Base-by-base conservation (phyloP, 192 early-diverging fungal genomes). In the Coemansia sp. region DNA sequence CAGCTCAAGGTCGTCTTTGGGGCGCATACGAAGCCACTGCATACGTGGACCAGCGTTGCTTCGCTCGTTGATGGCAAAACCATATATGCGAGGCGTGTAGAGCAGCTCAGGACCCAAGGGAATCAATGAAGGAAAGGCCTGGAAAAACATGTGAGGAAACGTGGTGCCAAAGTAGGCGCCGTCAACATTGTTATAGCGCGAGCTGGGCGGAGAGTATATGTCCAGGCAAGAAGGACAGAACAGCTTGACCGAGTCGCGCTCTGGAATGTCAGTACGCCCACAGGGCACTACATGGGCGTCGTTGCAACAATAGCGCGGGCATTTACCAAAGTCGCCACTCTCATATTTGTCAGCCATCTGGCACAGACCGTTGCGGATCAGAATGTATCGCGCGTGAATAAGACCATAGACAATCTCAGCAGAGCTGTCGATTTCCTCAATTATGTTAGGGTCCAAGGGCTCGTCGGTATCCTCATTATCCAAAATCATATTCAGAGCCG, bases 121-220 rank as follows among this genome's bases (percentile, higher is more conserved):
- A 13, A 90, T 76, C 41, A 93, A 69, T 42, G 92, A 87, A 0
- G 94, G 91, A 84, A 90, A 97, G 9, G 90, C 89, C 77, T 93
- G 87, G 78, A 96, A 92, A 54, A 98, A 88, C 68, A 99, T 81
- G 72, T 95, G 91, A 10, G 95, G 90, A 76, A 99, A 97, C 5
- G 95, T 95, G 16, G 98, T 93, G 40, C 96, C 96, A 86, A 99
- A 99, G 75, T 89, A 92, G 41, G 95, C 93, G 59, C 98, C 93
- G 67, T 92, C 91, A 60, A 94, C 61, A 68, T 83, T 86, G 40
- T 81, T 67, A 72, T 84, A 89, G 77, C 90, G 80, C 67, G 88
- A 85, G 69, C 87, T 90, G 17, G 87, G 82, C 38, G 92, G 92
- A 19, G 82, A 75, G 72, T 94, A 94, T 60, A 93, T 86, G 73